Conservation (phyloP, 2,329 filamentous ascomycete genomes). For the Sclerotinia borealis region DNA sequence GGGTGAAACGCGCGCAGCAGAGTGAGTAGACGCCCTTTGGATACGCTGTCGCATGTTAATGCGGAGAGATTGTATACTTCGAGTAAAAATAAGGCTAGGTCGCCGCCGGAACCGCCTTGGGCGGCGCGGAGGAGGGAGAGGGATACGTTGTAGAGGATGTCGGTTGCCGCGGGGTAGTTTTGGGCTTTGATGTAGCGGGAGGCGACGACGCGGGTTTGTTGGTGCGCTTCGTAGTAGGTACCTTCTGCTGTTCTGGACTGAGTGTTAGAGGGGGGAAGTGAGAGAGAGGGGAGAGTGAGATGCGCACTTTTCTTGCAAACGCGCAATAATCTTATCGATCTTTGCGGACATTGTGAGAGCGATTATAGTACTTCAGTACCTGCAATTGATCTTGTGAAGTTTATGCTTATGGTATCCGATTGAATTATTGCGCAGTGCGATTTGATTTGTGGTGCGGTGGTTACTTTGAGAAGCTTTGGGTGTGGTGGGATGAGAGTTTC, state of each 20-base stretch:
- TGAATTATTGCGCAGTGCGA: neutral
- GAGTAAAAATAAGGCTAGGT: conserved; percentile 78
- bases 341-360: conserved; percentile 40
- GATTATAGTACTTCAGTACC: neutral
- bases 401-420: neutral
- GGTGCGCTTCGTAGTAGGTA: conserved; percentile 96
- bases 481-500: neutral
- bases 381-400: too few relatives aligned
- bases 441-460: neutral
- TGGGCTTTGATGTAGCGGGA: conserved; percentile 85
- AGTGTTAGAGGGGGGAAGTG: conserved; percentile 12
- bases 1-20: conserved; percentile 74
- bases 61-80: conserved; percentile 88
- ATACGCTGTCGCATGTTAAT: conserved; percentile 66
- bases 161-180: conserved; percentile 79
- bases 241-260: conserved; percentile 73
- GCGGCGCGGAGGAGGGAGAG: conserved; percentile 81
- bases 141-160: conserved; percentile 79
- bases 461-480: neutral
- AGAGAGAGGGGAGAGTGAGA: neutral
- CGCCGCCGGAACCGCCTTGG: conserved; percentile 89
- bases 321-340: conserved; percentile 65
- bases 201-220: conserved; percentile 93
- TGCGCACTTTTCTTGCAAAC: conserved; percentile 69
- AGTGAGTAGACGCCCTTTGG: conserved; percentile 69